Conservation (phyloP, 306 rosid genomes). For the Quillaja saponaria region DNA sequence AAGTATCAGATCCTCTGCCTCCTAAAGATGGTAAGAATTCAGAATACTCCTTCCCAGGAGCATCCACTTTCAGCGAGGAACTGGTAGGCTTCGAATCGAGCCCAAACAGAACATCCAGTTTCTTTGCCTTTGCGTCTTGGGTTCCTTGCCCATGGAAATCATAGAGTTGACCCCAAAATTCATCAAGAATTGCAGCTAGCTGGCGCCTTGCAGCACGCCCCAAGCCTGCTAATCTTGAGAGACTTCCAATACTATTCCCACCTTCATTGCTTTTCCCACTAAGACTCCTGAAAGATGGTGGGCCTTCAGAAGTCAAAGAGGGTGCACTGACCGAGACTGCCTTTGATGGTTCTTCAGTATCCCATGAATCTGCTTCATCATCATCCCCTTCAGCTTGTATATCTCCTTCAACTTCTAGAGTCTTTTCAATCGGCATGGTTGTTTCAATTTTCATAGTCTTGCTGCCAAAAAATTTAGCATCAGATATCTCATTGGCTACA, state of each 20-base stretch:
- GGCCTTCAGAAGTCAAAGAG: conserved; percentile 70
- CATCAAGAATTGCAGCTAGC: conserved; percentile 72
- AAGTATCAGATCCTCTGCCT: conserved; percentile 52
- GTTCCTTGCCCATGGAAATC: conserved; percentile 72
- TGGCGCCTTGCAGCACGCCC: conserved; percentile 97
- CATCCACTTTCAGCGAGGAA: conserved; percentile 54
- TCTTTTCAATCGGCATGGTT: conserved; percentile 49
- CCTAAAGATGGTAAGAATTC: conserved; percentile 45
- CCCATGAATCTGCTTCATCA: conserved; percentile 77
- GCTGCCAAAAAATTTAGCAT: conserved; percentile 33
- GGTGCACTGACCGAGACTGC: conserved; percentile 46
- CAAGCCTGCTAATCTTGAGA: conserved; percentile 87
- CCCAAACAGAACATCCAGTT: conserved; percentile 59
- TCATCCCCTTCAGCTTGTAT: conserved; percentile 62
- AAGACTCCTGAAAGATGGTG: conserved; percentile 84
- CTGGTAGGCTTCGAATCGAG: conserved; percentile 48
- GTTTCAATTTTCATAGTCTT: conserved; percentile 38
- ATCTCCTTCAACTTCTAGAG: conserved; percentile 54
- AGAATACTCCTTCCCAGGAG: conserved; percentile 50
- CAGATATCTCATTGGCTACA: conserved; percentile 46
- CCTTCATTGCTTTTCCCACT: conserved; percentile 90
- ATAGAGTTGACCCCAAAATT: conserved; percentile 90
- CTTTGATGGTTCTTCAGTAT: conserved; percentile 65
- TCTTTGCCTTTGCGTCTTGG: conserved; percentile 66
- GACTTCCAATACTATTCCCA: conserved; percentile 85